Base-by-base conservation (phyloP, 2,329 filamentous ascomycete genomes). In the Penicillium sp. region DNA sequence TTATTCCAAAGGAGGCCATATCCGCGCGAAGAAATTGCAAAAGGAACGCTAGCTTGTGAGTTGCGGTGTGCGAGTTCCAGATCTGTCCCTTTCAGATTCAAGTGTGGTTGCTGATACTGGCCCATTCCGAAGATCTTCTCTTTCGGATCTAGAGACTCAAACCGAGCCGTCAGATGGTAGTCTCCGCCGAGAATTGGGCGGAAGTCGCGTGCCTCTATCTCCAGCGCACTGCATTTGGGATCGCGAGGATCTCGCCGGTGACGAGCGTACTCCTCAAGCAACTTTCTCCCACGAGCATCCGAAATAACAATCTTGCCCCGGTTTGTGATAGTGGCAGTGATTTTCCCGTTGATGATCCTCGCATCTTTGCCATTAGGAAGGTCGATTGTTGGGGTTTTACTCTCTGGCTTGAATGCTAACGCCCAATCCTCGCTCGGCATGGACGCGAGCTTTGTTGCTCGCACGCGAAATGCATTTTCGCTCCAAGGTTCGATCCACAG, bases 81-180 rank as follows among this genome's bases (percentile, higher is more conserved):
- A 39, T 82, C 77, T 0, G 66, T 54, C 0, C 79, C 79, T 48
- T 82, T 82, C 32, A 82, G 65, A 51, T 82, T 70, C n/a, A 83
- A 63, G 35, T 67, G 70, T 0, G 76, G 74, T 47, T 83, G 78
- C 50, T 83, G 79, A 42, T 83, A 82, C 57, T 83, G 79, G 0
- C 79, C 79, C 78, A 82, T 82, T 13, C 79, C 79, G 50, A 71
- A 83, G n/a, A 83, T 74, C 52, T 73, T 76, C 55, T 83, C 79
- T 12, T 73, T 62, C 0, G 62, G 59, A 36, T 73, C 57, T 35
- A 75, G 53, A 1, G 72, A 74, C 54, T 82, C 79, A 36, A 82
- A 71, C 0, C 79, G 68, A 47, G 72, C 65, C 0, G 76, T 80
- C 6, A 82, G 61, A 35, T 76, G 71, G 50, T 76, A 80, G 37